Evolutionary conservation across 768 basidiomycete genomes (phyloP).

Genomic region (Lentinula lateritia): DNA sequence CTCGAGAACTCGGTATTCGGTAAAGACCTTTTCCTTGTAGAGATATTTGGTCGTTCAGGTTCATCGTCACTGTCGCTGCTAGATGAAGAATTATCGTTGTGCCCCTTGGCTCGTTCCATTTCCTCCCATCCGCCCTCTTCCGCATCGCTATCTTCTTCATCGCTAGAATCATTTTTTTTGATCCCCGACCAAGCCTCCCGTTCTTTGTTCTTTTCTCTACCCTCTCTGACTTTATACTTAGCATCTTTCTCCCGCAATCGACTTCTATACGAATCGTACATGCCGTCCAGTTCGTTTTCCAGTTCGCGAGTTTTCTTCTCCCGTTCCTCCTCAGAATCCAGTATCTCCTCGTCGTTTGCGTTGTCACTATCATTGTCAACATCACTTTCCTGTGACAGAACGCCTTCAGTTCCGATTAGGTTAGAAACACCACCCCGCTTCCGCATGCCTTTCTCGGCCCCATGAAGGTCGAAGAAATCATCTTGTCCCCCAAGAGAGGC

Average conservation of each 20-base stretch:
- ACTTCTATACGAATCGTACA: constrained; percentile 86
- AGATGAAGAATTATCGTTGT: constrained; percentile 35
- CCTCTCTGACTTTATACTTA: constrained; percentile 81
- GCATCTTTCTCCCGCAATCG: constrained; percentile 78
- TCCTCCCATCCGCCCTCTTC: constrained; percentile 69
- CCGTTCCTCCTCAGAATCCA: constrained; percentile 67
- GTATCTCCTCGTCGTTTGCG: constrained; percentile 30
- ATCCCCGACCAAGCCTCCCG: constrained; percentile 85
- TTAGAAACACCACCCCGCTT: constrained; percentile 35
- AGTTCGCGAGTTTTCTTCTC: constrained; percentile 55
- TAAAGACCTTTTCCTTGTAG: constrained; percentile 38
- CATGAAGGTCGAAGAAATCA: constrained; percentile 83
- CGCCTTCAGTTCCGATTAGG: constrained; percentile 38
- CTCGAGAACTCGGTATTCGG: constrained; percentile 16
- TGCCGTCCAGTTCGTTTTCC: constrained; percentile 81
- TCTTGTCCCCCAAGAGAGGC: constrained; percentile 72
- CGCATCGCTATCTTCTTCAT: constrained; percentile 36
- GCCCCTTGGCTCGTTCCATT: constrained; percentile 50
- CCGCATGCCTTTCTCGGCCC: constrained; percentile 40
- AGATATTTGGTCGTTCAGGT: constrained; percentile 17
- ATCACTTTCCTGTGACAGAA: constrained; percentile 36
- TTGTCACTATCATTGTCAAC: constrained; percentile 19
- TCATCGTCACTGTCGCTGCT: constrained; percentile 50
- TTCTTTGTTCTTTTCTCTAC: constrained; percentile 64
- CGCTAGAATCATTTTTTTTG: constrained; percentile 21